Evolutionary conservation across 2,329 filamentous ascomycete species (phyloP).

Genomic region (Ascochyta rabiei): DNA sequence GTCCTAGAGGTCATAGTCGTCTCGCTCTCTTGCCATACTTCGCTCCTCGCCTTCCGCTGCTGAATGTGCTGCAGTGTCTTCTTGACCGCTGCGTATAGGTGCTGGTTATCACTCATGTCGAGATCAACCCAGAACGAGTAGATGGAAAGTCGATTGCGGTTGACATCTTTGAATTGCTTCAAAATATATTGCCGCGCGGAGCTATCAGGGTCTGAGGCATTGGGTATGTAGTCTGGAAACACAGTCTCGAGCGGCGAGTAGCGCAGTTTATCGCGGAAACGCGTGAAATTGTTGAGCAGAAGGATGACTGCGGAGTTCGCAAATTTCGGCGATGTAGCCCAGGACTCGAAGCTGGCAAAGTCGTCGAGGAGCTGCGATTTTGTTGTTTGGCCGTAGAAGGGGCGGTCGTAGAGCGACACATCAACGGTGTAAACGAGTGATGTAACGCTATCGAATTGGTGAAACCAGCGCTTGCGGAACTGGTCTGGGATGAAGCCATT

Average conservation of each 20-base stretch:
- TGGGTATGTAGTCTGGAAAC: slow-evolving; percentile 37
- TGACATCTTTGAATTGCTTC: slow-evolving; percentile 40
- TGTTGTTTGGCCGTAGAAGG: slow-evolving; percentile 32
- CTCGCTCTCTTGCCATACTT: slow-evolving; percentile 31
- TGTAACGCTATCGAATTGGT: slow-evolving; percentile 43
- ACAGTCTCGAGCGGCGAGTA: slow-evolving; percentile 37
- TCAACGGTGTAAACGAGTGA: slow-evolving; percentile 44
- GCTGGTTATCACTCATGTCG: slow-evolving; percentile 43
- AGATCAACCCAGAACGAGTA: slow-evolving; percentile 48
- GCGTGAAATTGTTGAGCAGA: slow-evolving; percentile 45
- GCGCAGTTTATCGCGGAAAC: slow-evolving; percentile 40
- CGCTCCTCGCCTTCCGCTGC: slow-evolving; percentile 35
- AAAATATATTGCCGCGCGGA: slow-evolving; percentile 42
- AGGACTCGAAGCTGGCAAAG: slow-evolving; percentile 39
- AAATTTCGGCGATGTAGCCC: slow-evolving; percentile 39
- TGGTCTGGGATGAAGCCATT: slow-evolving; percentile 38
- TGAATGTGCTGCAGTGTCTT: slow-evolving; percentile 43
- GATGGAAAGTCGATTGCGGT: slow-evolving; percentile 37
- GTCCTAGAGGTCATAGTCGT: slow-evolving; percentile 5
- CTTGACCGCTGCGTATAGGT: slow-evolving; percentile 44
- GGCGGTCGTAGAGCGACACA: slow-evolving; percentile 42
- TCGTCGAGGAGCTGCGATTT: slow-evolving; percentile 41
- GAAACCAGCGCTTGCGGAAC: slow-evolving; percentile 45
- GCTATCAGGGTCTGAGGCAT: slow-evolving; percentile 28
- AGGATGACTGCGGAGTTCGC: slow-evolving; percentile 38